Percentiles rank a stretch among this genome's conserved stretches.
Conservation (phyloP, 129 eudicot genomes). For the Rutidosis leptorrhynchoides region DNA sequence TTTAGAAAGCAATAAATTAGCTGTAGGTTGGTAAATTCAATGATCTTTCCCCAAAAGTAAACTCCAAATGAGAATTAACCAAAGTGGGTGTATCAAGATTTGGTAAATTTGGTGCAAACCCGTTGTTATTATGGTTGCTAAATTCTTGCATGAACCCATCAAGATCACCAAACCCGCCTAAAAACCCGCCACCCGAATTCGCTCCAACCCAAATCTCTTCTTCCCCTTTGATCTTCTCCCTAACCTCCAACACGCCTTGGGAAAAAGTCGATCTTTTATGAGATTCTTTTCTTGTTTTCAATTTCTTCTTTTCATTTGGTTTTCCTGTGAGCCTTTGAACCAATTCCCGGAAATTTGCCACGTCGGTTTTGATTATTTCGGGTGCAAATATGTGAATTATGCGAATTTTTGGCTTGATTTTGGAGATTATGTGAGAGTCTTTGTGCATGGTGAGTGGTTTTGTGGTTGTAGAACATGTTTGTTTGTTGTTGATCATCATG, state of each 20-base stretch:
- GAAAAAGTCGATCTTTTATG: constrained; percentile 33
- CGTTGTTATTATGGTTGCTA: constrained; percentile 34
- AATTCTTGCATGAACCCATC: constrained; percentile 86
- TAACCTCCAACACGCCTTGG: constrained; percentile 31
- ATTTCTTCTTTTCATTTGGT: constrained; percentile 47
- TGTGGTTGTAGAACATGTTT: constrained; percentile 35
- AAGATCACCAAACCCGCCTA: constrained; percentile 66
- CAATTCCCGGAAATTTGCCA: constrained; percentile 72
- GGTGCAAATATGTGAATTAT: constrained; percentile 94
- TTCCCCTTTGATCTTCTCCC: constrained; percentile 73
- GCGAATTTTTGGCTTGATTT: constrained; percentile 80
- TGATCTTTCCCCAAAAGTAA: constrained; percentile 48
- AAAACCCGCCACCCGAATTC: constrained; percentile 71
- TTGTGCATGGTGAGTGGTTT: constrained; percentile 51
- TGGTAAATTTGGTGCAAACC: constrained; percentile 40
- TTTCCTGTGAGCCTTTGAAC: constrained; percentile 90
- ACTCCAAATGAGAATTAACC: constrained; percentile 48
- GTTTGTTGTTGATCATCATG: constrained; percentile 50
- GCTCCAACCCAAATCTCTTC: constrained; percentile 82
- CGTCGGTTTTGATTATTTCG: constrained; percentile 89
- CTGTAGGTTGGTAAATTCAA: constrained; percentile 42
- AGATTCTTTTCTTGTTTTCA: constrained; percentile 28
- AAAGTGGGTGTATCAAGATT: constrained; percentile 43
- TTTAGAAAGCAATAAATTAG: constrained; percentile 16
- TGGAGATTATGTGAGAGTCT: constrained; percentile 63